These are phyloP conservation scores for Hemisphaericaspora xylanilytica DNA, from an alignment of 1,139 yeast species.

Conservation along the genomic window DNA sequence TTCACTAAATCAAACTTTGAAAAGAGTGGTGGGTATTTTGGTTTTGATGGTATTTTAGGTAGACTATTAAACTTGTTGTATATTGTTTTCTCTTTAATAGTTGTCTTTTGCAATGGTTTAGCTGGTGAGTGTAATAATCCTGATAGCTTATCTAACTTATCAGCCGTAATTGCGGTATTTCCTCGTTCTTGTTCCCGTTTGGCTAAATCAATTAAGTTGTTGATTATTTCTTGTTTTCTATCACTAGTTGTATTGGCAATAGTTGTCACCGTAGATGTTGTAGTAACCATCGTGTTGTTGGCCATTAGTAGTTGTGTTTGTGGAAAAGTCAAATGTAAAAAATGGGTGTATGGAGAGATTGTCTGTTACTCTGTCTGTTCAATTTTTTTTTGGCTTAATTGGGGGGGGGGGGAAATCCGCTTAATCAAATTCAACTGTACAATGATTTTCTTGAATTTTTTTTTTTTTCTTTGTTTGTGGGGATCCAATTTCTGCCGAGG, in stretches of 20 bases:
- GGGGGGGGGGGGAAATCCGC: no score
- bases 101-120: constrained; percentile 4
- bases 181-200: constrained; percentile 35
- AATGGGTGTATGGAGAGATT: not conserved
- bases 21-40: constrained; percentile 26
- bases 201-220: constrained; percentile 29
- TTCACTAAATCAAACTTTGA: constrained; percentile 20
- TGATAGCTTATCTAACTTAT: constrained; percentile 29
- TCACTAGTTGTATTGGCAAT: constrained; percentile 4
- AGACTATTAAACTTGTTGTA: constrained; percentile 15
- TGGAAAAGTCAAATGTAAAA: not conserved
- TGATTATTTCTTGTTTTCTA: constrained; percentile 23
- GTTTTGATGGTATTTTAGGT: constrained; percentile 19
- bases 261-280: constrained; percentile 2
- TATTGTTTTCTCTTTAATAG: constrained; percentile 4
- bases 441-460: no score
- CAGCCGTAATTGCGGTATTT: constrained; percentile 32
- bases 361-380: no score
- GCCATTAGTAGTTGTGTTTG: not conserved
- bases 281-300: constrained; percentile 6
- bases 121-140: constrained; percentile 18
- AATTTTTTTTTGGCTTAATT: no score
- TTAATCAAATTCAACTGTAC: no score
- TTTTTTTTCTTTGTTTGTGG: no score
- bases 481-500: no score